Conservation (phyloP, 2,329 filamentous ascomycete genomes). For the Neonectria magnoliae region DNA sequence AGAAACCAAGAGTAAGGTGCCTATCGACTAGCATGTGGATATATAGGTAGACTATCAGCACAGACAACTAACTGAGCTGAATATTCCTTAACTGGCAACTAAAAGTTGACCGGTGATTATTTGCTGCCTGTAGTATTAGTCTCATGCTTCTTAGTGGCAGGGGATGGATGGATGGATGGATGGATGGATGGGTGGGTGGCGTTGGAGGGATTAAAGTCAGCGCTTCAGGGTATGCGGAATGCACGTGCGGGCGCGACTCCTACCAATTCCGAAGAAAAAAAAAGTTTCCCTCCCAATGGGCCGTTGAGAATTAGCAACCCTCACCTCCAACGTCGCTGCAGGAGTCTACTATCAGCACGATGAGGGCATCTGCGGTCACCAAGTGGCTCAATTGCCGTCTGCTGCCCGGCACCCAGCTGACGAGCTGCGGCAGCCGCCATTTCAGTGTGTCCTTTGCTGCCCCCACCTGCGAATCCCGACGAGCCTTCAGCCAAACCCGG, state of each 20-base stretch:
- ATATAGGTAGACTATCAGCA: neutral
- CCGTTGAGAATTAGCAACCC: slow-evolving; percentile 40
- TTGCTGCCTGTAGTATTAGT: neutral
- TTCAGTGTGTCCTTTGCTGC: slow-evolving; percentile 40
- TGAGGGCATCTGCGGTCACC: slow-evolving; percentile 52
- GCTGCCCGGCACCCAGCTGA: slow-evolving; percentile 43
- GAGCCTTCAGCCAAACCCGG: slow-evolving; percentile 49
- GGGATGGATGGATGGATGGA: neutral
- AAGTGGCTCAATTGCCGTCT: slow-evolving; percentile 56
- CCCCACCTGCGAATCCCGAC: slow-evolving; percentile 39
- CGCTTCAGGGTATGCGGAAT: slow-evolving; percentile 18
- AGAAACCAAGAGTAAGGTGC: slow-evolving; percentile 2
- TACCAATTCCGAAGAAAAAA: slow-evolving; percentile 42
- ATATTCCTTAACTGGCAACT: neutral
- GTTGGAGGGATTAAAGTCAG: slow-evolving; percentile 2
- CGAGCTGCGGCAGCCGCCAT: slow-evolving; percentile 40
- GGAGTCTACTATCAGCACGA: slow-evolving; percentile 43
- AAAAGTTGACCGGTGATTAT: neutral
- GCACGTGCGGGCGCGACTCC: slow-evolving; percentile 38
- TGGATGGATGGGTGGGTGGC: neutral
- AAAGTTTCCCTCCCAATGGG: slow-evolving; percentile 43
- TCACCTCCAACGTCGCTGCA: slow-evolving; percentile 36
- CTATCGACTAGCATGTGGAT: neutral
- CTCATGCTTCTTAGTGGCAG: neutral
- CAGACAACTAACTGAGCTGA: neutral